Evolutionary conservation across 441 rosid genomes (phyloP), one percentile per base, ranked within the genome.

Genomic region (Pelargonium fulgidum): DNA sequence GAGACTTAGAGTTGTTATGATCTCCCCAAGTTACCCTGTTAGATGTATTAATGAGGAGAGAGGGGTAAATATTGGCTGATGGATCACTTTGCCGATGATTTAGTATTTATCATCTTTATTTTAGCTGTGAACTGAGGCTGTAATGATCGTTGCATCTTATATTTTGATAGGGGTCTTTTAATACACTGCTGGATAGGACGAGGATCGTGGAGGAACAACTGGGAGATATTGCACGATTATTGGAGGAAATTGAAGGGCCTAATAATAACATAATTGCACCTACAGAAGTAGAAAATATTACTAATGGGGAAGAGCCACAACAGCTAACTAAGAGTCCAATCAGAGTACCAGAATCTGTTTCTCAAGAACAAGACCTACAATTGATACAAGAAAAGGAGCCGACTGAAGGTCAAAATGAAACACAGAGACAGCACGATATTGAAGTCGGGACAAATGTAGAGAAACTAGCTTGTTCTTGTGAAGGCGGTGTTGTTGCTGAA

Each of bases 11-110:
- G 20, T 52, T 14, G 17, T 52, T 52, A 17, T 52, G 7, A 52
- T 52, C 59, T 52, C 59, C 59, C 59, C 59, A 17, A 52, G 59
- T 52, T 52, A 52, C 59, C n/a, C 59, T 5, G 59, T 52, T 52
- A 1, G 59, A 14, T 8, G 2, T 14, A 3, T 14, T 4, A 50
- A 4, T 8, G 17, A 3, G 12, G 59, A 52, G 20, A 52, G 7
- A 52, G 20, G 17, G 59, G 59, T 52, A 52, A 52, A 52, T 13
- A 48, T 14, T 48, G 16, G 56, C 56, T 48, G n/a, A 14, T 48
- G 17, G 56, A 48, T 48, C 56, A 48, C 50, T 10, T 11, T 45
- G 12, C n/a, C 50, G 50, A 45, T 48, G 1, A 48, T 13, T 52
- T 3, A 4, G 5, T 52, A 52, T 14, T 0, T 52, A 52, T 52